A percentile compares a stretch with the other conserved stretches of the same genome.
Evolutionary conservation across 345 rosid species (phyloP).

Genomic region (Murraya paniculata): DNA sequence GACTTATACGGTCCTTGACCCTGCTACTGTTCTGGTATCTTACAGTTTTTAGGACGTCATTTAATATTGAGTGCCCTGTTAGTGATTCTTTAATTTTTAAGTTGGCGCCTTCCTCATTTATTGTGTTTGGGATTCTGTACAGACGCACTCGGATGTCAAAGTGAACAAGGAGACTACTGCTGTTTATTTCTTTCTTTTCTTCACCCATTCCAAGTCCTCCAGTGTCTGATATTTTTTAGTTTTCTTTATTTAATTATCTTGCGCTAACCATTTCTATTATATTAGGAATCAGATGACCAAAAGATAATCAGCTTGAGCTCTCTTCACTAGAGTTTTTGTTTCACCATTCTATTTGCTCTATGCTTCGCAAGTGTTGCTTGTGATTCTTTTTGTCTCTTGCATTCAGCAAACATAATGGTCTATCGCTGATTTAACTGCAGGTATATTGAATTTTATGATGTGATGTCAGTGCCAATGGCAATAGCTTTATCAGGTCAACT

Average conservation of each 20-base stretch:
- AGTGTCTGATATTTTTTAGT: conserved; percentile 16
- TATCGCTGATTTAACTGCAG: conserved; percentile 47
- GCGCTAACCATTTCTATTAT: conserved; percentile 57
- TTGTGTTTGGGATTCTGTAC: conserved; percentile 18
- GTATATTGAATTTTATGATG: conserved; percentile 92
- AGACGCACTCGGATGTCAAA: conserved; percentile 13
- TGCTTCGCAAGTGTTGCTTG: conserved; percentile 52
- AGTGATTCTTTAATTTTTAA: conserved; percentile 15
- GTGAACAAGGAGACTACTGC: conserved; percentile 15
- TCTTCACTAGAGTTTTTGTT: conserved; percentile 64
- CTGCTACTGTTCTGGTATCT: conserved; percentile 10
- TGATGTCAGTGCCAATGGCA: conserved; percentile 96
- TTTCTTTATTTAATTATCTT: conserved; percentile 19
- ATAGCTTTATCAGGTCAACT: conserved; percentile 86
- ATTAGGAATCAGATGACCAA: conserved; percentile 55
- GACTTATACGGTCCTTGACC: conserved; percentile 8
- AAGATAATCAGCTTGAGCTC: conserved; percentile 78
- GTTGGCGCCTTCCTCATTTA: conserved; percentile 15
- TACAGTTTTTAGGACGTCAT: conserved; percentile 14
- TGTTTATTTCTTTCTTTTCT: not conserved
- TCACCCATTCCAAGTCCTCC: not conserved
- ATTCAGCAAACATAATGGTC: conserved; percentile 37
- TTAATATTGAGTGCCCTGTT: conserved; percentile 15
- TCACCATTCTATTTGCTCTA: conserved; percentile 53
- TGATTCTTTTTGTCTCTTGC: conserved; percentile 9